Base-by-base conservation (phyloP, 306 rosid genomes). In the Hylodesmum podocarpum region DNA sequence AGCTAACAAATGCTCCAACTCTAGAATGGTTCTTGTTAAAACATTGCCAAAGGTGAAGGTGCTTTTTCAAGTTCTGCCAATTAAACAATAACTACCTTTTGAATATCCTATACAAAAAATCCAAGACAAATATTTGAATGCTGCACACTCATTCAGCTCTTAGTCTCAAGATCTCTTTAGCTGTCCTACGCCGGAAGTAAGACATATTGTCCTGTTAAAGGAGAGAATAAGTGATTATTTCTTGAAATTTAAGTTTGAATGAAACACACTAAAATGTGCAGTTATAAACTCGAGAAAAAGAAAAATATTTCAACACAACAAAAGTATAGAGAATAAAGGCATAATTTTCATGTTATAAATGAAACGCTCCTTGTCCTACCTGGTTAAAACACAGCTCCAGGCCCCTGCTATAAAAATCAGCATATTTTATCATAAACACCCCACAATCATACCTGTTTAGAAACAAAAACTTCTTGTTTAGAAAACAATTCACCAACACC, bases 381-480 rank as follows among this genome's bases (percentile, higher is more conserved):
- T 93, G 99, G 39, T 82, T 78, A 83, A 96, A 96, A 87, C 94
- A 91, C 34, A 96, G 91, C 53, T 87, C 89, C 80, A 88, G 58
- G 33, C 89, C 97, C 84, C 98, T 91, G 88, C 99, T 93, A 66
- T 89, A 96, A 71, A 96, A 96, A 86, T 96, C 99, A 0, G 94
- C 90, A 84, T 96, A 96, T 78, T 96, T 96, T 65, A 96, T 87
- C 99, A 96, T 92, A 78, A 96, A 96, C 70, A 96, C 64, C 24
- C 98, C 99, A 57, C 99, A 96, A 66, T 96, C 99, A 72, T 27
- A 96, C 86, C 99, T 96, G 88, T 78, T 81, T 34, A 74, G 18
- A 72, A 14, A 44, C 18, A 61, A 46, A 39, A 70, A 55, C 18
- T 13, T 25, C 37, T 24, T 18, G 71, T 71, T 73, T 13, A 78